phyloP scores from a whole-genome alignment of 306 rosid genomes.

The Gillenia trifoliata region DNA sequence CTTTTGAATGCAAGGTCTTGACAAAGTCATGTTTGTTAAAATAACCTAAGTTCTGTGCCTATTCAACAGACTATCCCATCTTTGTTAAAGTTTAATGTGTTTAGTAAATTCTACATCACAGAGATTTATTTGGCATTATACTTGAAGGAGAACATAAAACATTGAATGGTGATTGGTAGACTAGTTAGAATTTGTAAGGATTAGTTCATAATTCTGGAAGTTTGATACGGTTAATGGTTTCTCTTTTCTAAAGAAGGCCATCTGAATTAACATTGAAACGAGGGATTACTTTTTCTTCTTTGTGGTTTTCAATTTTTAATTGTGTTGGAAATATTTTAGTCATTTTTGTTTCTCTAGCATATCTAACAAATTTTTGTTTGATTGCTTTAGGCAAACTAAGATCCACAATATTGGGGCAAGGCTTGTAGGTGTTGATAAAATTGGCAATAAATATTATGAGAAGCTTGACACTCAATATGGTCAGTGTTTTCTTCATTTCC shows the following conservation, averaged over 20 bases:
- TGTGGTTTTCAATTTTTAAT: not conserved
- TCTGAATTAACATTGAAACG: not conserved
- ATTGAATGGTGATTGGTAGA: not conserved
- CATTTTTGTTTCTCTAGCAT: not conserved
- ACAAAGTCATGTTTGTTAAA: not conserved
- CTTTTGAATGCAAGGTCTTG: not conserved
- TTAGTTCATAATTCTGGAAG: not conserved
- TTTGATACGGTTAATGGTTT: not conserved
- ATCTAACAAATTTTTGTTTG: constrained; percentile 24
- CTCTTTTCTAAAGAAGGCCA: not conserved
- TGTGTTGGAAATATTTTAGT: not conserved
- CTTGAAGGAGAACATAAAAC: not conserved
- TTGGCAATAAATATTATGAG: constrained; percentile 92
- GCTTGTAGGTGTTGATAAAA: constrained; percentile 86
- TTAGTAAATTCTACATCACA: not conserved
- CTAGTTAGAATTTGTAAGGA: not conserved
- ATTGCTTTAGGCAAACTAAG: constrained; percentile 80
- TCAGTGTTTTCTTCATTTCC: constrained; percentile 28
- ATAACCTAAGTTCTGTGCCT: not conserved
- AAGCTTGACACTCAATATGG: constrained; percentile 61
- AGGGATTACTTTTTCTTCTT: not conserved
- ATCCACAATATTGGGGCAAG: constrained; percentile 91
- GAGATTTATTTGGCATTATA: not conserved
- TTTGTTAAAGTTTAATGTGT: not conserved
- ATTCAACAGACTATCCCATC: not conserved